A percentile compares a stretch with the other conserved stretches of the same genome.
Conservation (phyloP, 352 stramenopile genomes). For the Phytophthora boehmeriae region DNA sequence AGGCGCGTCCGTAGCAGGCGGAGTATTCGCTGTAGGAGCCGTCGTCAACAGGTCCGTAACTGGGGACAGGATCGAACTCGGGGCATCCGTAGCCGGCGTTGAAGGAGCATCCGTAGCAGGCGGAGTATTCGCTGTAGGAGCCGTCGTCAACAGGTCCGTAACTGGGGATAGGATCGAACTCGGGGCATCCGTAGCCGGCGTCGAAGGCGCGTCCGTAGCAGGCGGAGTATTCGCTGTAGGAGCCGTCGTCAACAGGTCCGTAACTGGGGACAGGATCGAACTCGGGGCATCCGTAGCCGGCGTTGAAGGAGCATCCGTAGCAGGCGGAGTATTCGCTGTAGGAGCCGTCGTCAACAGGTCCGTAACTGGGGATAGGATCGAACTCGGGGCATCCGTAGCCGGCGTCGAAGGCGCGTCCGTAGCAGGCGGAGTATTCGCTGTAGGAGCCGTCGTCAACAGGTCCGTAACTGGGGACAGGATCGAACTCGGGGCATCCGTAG, state of each 20-base stretch:
- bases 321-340: too few species aligned
- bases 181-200: slow-evolving; percentile 4
- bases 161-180: slow-evolving; percentile 5
- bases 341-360: slow-evolving; percentile 18
- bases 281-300: slow-evolving; percentile 2
- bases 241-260: slow-evolving; percentile 29
- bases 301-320: slow-evolving; percentile 7
- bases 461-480: background rate
- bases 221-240: too few species aligned
- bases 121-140: slow-evolving; percentile 8
- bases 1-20: too few species aligned
- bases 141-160: slow-evolving; percentile 15
- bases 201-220: too few species aligned
- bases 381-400: background rate
- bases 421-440: too few species aligned
- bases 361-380: slow-evolving; percentile 9
- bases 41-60: slow-evolving; percentile 21
- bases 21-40: slow-evolving; percentile 3
- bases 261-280: slow-evolving; percentile 20
- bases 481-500: background rate
- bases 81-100: background rate
- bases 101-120: too few species aligned
- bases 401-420: too few species aligned
- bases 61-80: slow-evolving; percentile 2
- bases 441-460: slow-evolving; percentile 10